Evolutionary conservation across 331 rosid genomes (phyloP), one percentile per base, ranked within the genome.

Genomic region (Quercus lobata): DNA sequence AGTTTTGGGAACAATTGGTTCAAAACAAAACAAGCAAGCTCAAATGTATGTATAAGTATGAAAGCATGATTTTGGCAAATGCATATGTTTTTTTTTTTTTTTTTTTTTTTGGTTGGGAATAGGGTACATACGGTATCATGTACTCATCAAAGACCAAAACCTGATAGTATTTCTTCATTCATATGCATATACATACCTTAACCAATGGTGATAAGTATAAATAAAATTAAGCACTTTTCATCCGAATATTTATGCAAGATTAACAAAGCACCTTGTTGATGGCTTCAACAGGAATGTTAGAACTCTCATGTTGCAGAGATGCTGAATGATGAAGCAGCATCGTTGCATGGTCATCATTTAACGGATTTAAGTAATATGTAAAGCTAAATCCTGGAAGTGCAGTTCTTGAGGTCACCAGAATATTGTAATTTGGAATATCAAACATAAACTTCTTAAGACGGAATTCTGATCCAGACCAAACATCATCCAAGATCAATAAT

Each of bases 371-470:
- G 44, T 5, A 54, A 63, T 30, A 85, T 44, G 81, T 69, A 65
- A 81, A 74, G 76, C 46, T 82, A 71, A 83, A 89, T 78, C 87
- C 77, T 29, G 55, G 83, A 69, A 93, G 85, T 60, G 73, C 75
- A 56, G 62, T 88, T 53, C 92, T 84, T 76, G 97, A 91, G 70
- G 97, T 93, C 72, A 93, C 93, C 91, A 90, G 78, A 57, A 93
- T 83, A 83, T 93, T 93, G 25, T 81, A 86, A 71, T 74, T 70
- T 57, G 79, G 72, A n/a, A 83, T 55, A 17, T 78, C 55, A 34
- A 79, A 78, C 53, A 19, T 66, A 41, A 91, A 82, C 74, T 84
- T 88, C 21, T 84, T 76, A 62, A 93, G 74, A 53, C 89, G 80
- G 52, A 54, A 60, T 57, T 87, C 90, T 32, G 97, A 81, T 69